Base-by-base conservation (phyloP, 305 asterid genomes). In the Fraxinus paxiana region DNA sequence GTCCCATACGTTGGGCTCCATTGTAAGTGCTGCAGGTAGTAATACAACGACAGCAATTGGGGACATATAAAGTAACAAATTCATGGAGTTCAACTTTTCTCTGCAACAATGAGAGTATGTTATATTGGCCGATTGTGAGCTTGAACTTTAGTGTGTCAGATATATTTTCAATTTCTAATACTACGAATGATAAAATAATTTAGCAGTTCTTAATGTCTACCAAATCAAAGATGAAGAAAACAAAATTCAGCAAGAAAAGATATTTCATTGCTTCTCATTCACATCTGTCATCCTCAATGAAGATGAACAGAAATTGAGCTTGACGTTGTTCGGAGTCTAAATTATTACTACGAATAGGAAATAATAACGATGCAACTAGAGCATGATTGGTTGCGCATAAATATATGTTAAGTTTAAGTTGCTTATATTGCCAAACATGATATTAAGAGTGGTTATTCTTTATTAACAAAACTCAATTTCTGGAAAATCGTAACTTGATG, bases 61-160 rank as follows among this genome's bases (percentile, higher is more conserved):
- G 73, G 99, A 88, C 99, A 96, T 96, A 54, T 94, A 96, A 79
- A 96, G 97, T 91, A 96, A 87, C 95, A 96, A 85, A 84, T 96
- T 96, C 99, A 96, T 94, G 56, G 99, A 96, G 92, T 96, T 96
- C 89, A 96, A 82, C 86, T 90, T 96, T 89, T 96, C 99, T 93
- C 99, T 96, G 90, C 82, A 86, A 59, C 63, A 3, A 6, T 7
- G 38, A 20, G 79, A 6, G 20, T 7, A 12, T 20, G 35, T 20
- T 71, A 22, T 77, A 56, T 65, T 80, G 75, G 81, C 34, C 6
- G 13, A 65, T 34, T 17, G 46, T 61, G 24, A 38, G 73, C 38
- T 48, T 71, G 37, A 75, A 9, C 41, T 70, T 33, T 15, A 46
- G 17, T 7, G 26, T 34, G 30, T 74, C 46, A 31, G 13, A 30